A percentile compares a stretch with the other conserved stretches of the same genome.
phyloP scores from a whole-genome alignment of 2,329 filamentous ascomycete genomes.

The Rasamsonia emersonii region DNA sequence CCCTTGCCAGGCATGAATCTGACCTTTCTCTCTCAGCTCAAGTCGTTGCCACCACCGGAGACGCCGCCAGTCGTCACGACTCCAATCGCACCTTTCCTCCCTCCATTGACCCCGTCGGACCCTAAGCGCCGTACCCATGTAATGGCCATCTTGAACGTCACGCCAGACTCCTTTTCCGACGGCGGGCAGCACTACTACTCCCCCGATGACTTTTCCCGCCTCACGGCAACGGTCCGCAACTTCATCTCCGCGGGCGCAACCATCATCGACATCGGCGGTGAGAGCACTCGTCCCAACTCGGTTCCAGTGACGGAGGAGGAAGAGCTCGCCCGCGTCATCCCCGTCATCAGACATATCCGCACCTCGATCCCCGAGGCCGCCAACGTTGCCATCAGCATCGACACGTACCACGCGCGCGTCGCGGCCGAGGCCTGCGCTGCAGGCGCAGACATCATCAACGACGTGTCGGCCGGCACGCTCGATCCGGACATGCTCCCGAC shows the following conservation, averaged over 20 bases:
- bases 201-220: slow-evolving; percentile 35
- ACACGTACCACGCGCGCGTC: slow-evolving; percentile 83
- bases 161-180: slow-evolving; percentile 95
- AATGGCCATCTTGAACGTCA: slow-evolving; percentile 93
- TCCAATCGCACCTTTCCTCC: slow-evolving; percentile 28
- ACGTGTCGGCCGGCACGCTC: slow-evolving; percentile 74
- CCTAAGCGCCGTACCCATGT: slow-evolving; percentile 57
- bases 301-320: slow-evolving; percentile 60
- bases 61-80: slow-evolving; percentile 31
- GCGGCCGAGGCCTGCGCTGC: slow-evolving; percentile 66
- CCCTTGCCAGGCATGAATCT: slow-evolving; percentile 19
- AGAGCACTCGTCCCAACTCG: slow-evolving; percentile 77
- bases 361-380: slow-evolving; percentile 50
- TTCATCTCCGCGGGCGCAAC: slow-evolving; percentile 64
- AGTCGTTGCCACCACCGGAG: slow-evolving; percentile 25
- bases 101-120: slow-evolving; percentile 51
- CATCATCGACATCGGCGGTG: slow-evolving; percentile 87
- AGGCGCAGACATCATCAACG: slow-evolving; percentile 90
- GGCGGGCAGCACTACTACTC: slow-evolving; percentile 56
- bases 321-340: slow-evolving; percentile 69
- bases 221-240: slow-evolving; percentile 50
- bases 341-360: slow-evolving; percentile 67
- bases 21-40: slow-evolving; percentile 28
- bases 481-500: slow-evolving; percentile 76
- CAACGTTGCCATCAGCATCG: slow-evolving; percentile 69